Evolutionary conservation across 2,329 filamentous ascomycete genomes (phyloP).

Genomic region (Nectriaceae sp.): DNA sequence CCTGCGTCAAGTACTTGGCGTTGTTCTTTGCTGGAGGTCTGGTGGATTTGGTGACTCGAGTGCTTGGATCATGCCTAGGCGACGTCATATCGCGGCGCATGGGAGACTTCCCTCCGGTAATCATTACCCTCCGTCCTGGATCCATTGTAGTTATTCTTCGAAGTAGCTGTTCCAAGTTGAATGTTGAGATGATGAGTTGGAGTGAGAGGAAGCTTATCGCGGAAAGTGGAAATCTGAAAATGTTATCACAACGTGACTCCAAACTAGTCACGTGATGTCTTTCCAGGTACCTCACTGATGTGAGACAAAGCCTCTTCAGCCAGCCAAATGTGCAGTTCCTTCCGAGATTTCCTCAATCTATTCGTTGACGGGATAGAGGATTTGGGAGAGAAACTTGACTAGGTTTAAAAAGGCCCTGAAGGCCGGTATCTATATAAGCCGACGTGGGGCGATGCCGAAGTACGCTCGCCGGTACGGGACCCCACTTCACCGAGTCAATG

Average conservation of each 20-base stretch:
- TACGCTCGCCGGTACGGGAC: too few species aligned
- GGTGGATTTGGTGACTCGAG: constrained; percentile 55
- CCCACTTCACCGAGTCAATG: too few species aligned
- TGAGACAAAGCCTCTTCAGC: too few species aligned
- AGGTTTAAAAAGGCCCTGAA: too few species aligned
- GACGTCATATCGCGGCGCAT: constrained; percentile 53
- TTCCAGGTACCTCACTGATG: too few species aligned
- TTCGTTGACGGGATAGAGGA: too few species aligned
- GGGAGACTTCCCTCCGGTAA: constrained; percentile 47
- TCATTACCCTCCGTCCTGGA: constrained; percentile 56
- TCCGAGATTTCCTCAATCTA: too few species aligned
- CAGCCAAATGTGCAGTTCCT: too few species aligned
- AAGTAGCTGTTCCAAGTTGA: background rate
- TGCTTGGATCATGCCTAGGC: constrained; percentile 56
- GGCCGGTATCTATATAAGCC: too few species aligned
- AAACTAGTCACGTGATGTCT: constrained; percentile 8
- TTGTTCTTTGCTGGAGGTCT: constrained; percentile 30
- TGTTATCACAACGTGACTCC: constrained; percentile 2
- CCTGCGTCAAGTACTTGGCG: constrained; percentile 64
- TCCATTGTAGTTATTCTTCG: constrained; percentile 51
- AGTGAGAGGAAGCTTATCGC: constrained; percentile 13
- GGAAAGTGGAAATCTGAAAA: constrained; percentile 3
- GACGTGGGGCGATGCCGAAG: too few species aligned
- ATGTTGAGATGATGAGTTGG: constrained; percentile 3
- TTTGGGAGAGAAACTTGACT: too few species aligned